Conservation (phyloP, 495 filamentous ascomycete genomes). For the Penicillium simplicissimum region DNA sequence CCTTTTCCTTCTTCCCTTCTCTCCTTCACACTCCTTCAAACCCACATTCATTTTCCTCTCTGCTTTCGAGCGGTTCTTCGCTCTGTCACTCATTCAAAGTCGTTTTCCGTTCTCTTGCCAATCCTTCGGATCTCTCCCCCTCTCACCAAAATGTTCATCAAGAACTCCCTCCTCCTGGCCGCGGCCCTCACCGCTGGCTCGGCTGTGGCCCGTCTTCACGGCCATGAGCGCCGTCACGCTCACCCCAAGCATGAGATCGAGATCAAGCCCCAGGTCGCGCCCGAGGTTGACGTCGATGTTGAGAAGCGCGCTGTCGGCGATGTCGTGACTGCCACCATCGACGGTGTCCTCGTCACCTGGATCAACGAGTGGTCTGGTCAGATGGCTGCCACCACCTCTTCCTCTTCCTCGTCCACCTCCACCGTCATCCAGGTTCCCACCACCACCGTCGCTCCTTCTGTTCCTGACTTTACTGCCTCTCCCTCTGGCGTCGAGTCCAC, state of each 20-base stretch:
- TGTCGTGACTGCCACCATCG: conserved; percentile 60
- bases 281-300: conserved; percentile 36
- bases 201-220: conserved; percentile 45
- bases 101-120: conserved; percentile 25
- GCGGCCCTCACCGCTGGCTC: conserved; percentile 46
- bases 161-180: conserved; percentile 42
- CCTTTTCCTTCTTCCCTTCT: conserved; percentile 17
- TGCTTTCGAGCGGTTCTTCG: conserved; percentile 26
- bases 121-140: conserved; percentile 1
- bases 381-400: conserved; percentile 27
- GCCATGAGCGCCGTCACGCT: conserved; percentile 49
- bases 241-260: conserved; percentile 27
- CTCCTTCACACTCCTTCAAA: conserved; percentile 20
- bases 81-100: conserved; percentile 34
- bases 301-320: conserved; percentile 48
- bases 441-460: conserved; percentile 21
- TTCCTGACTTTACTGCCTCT: conserved; percentile 14
- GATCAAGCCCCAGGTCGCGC: background rate
- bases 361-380: conserved; percentile 60
- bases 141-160: conserved; percentile 37
- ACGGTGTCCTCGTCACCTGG: conserved; percentile 63
- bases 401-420: conserved; percentile 23
- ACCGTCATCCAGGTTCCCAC: conserved; percentile 21
- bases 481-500: conserved; percentile 16
- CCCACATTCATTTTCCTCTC: conserved; percentile 31